Conservation (phyloP, 306 rosid species). For the Dalbergia oliveri region DNA sequence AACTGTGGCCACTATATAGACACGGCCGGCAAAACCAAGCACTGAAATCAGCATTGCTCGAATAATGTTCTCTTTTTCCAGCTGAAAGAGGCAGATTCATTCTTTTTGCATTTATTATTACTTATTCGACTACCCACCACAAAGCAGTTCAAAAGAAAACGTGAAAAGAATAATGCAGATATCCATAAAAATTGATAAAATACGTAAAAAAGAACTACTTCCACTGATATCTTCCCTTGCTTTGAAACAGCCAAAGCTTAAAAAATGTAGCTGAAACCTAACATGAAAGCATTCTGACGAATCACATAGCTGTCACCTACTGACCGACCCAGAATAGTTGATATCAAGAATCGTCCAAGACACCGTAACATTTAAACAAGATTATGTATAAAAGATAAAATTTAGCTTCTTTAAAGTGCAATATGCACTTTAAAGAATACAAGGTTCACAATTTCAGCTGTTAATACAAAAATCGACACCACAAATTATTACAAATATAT, state of each 20-base stretch:
- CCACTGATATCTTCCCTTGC: not conserved
- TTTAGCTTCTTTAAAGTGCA: not conserved
- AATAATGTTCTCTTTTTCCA: too few relatives aligned
- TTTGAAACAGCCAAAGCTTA: not conserved
- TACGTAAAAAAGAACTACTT: not conserved
- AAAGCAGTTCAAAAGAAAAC: not conserved
- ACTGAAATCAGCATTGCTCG: too few relatives aligned
- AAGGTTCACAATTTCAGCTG: not conserved
- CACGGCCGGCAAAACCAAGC: too few relatives aligned
- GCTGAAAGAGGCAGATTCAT: not conserved
- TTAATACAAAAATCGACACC: too few relatives aligned
- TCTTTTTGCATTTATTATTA: not conserved
- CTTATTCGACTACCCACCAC: not conserved
- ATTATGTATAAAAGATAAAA: not conserved
- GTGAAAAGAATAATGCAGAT: not conserved
- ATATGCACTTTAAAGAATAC: too few relatives aligned
- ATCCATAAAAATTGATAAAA: not conserved
- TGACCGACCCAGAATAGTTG: not conserved
- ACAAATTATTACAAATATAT: not conserved
- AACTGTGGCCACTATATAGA: too few relatives aligned
- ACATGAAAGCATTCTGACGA: not conserved
- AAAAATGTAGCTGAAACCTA: not conserved
- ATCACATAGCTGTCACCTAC: not conserved
- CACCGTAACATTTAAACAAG: not conserved
- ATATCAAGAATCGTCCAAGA: not conserved